A percentile compares a stretch with the other conserved stretches of the same genome.
phyloP scores from a whole-genome alignment of 768 basidiomycete genomes.

The Tubosaeta sp. region DNA sequence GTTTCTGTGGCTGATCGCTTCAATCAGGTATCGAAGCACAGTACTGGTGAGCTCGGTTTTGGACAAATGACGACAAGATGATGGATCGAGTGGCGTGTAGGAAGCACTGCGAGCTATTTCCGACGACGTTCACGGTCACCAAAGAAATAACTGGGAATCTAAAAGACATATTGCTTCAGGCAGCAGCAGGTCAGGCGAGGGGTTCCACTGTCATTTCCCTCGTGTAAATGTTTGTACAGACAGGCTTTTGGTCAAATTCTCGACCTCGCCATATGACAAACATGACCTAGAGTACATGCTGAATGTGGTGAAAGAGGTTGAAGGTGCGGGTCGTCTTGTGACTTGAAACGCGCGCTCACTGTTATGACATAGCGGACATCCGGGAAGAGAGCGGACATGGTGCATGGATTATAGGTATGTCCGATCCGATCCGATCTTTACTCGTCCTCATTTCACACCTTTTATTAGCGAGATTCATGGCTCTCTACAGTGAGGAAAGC shows the following conservation, averaged over 20 bases:
- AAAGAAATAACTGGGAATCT: slow-evolving; percentile 14
- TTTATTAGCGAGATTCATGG: slow-evolving; percentile 26
- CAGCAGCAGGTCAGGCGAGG: slow-evolving; percentile 25
- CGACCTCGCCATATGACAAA: slow-evolving; percentile 27
- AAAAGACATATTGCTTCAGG: slow-evolving; percentile 23
- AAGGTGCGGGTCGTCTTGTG: slow-evolving; percentile 8
- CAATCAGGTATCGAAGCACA: slow-evolving; percentile 24
- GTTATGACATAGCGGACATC: slow-evolving; percentile 3
- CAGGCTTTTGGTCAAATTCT: slow-evolving; percentile 29
- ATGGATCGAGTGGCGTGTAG: slow-evolving; percentile 3
- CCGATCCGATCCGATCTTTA: background rate
- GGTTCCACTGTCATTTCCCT: background rate
- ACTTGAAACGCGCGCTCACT: background rate
- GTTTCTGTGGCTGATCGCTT: background rate
- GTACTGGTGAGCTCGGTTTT: slow-evolving; percentile 23
- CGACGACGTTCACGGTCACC: slow-evolving; percentile 20
- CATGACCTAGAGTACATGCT: slow-evolving; percentile 24
- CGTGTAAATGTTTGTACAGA: slow-evolving; percentile 10
- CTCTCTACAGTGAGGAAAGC: slow-evolving; percentile 23
- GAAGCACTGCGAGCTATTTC: slow-evolving; percentile 31
- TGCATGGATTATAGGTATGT: slow-evolving; percentile 29
- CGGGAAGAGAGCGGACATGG: slow-evolving; percentile 7
- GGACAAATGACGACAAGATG: background rate
- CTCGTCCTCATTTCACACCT: slow-evolving; percentile 1
- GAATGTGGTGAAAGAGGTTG: slow-evolving; percentile 26